Percentiles rank a stretch among this genome's conserved stretches.
These are phyloP conservation scores for Candida pini DNA, from an alignment of 805 yeast species.

Conservation along the genomic window DNA sequence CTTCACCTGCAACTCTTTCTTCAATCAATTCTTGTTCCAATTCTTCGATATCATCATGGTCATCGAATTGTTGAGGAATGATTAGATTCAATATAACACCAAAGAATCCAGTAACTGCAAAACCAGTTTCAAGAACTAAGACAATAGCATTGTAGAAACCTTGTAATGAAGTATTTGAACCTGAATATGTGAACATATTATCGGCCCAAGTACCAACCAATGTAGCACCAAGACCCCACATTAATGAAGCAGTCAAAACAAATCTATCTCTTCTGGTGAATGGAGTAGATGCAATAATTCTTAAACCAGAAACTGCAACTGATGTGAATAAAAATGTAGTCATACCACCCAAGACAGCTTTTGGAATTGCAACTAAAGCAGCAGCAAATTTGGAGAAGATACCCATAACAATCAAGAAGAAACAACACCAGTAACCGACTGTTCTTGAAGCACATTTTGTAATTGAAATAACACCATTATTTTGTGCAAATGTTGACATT, in stretches of 20 bases:
- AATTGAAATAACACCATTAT: constrained; percentile 89
- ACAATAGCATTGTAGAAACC: constrained; percentile 50
- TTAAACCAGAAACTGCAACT: constrained; percentile 55
- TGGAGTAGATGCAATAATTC: constrained; percentile 47
- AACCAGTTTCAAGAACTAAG: constrained; percentile 53
- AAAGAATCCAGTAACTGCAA: constrained; percentile 49
- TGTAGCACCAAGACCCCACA: constrained; percentile 49
- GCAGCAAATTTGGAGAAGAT: constrained; percentile 83
- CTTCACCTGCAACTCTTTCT: constrained; percentile 17
- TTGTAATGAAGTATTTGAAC: constrained; percentile 35
- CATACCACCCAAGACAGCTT: constrained; percentile 84
- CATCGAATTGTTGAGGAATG: constrained; percentile 46
- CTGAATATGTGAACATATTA: constrained; percentile 44
- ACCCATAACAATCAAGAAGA: constrained; percentile 82
- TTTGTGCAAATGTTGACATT: constrained; percentile 88
- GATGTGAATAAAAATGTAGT: constrained; percentile 51
- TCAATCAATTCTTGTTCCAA: constrained; percentile 27
- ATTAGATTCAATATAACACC: constrained; percentile 45
- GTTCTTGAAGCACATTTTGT: constrained; percentile 87
- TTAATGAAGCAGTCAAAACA: constrained; percentile 43
- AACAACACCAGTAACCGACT: constrained; percentile 48
- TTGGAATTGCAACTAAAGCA: constrained; percentile 79
- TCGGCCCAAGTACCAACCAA: constrained; percentile 43
- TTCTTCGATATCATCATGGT: constrained; percentile 35
- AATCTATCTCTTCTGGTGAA: constrained; percentile 55